These are phyloP conservation scores for Colletotrichum graminicola DNA, from an alignment of 2,329 filamentous ascomycete genomes.

Conservation along the genomic window DNA sequence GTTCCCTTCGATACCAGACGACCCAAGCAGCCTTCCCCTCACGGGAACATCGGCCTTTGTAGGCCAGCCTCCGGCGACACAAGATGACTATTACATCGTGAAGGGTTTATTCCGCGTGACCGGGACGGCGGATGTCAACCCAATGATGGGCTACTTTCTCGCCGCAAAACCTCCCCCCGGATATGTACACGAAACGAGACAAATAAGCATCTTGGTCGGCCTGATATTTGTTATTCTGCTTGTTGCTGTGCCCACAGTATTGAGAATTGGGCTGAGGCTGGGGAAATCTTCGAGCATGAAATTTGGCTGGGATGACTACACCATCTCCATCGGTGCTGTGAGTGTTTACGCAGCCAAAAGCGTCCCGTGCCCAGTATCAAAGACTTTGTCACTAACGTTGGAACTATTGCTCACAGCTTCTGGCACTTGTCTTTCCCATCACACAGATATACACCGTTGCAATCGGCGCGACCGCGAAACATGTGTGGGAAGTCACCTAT, in stretches of 20 bases:
- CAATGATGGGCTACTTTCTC: conserved; percentile 42
- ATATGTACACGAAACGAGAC: conserved; percentile 46
- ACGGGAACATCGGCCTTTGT: conserved; percentile 27
- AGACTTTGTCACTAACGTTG: conserved; percentile 16
- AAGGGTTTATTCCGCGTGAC: conserved; percentile 29
- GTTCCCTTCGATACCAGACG: conserved; percentile 19
- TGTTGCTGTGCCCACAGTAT: conserved; percentile 47
- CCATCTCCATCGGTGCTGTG: conserved; percentile 50
- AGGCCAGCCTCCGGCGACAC: conserved; percentile 33
- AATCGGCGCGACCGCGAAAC: conserved; percentile 47
- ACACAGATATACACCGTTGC: conserved; percentile 46
- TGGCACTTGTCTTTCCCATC: conserved; percentile 46
- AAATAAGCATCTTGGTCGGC: conserved; percentile 46
- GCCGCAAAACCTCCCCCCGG: conserved; percentile 40
- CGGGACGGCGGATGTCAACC: conserved; percentile 42
- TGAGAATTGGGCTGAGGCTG: conserved; percentile 44
- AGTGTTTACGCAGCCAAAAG: conserved; percentile 23
- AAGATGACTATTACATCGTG: conserved; percentile 33
- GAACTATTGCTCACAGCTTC: conserved; percentile 36
- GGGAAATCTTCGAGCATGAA: conserved; percentile 47
- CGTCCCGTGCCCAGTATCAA: neutral
- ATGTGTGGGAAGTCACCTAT: conserved; percentile 51
- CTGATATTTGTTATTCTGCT: conserved; percentile 47
- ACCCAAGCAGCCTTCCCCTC: conserved; percentile 26
- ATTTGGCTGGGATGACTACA: conserved; percentile 51